Evolutionary conservation across 1,284 basidiomycete genomes (phyloP), one percentile per base, ranked within the genome.

Genomic region (Ganoderma multipileum): DNA sequence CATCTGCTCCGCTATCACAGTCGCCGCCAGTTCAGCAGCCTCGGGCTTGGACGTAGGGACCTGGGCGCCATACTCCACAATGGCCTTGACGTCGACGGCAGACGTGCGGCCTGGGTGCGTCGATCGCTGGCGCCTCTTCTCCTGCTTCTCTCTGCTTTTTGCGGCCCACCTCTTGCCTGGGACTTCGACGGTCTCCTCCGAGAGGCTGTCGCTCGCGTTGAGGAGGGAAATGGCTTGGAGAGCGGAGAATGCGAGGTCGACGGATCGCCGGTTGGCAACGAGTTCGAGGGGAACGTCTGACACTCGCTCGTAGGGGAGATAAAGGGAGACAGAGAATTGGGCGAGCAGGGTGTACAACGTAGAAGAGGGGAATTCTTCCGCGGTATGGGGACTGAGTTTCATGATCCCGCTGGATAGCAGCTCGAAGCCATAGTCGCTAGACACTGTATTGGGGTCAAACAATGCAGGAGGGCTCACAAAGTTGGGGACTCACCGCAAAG

Each of bases 311-410:
- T 44, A 12, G 69, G 63, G 23, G 54, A 65, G 14, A 73, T 30
- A 8, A 70, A 73, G 33, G 72, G 62, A 9, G 16, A 52, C 23
- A 16, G 50, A 52, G 23, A 52, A 52, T 26, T 55, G 65, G 23
- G 58, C 54, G 71, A 84, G 83, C 73, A 89, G 78, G 39, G 80
- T 69, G 33, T 76, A 73, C 47, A 82, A 47, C 5, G 63, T 16
- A 16, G 70, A 73, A 8, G 54, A 7, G 16, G 36, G 38, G 41
- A 65, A 70, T 3, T 30, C 36, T 8, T 62, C 63, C 2, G 68
- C 57, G 3, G 33, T 39, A 8, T 28, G 38, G 9, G 70, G 70
- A 9, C 9, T 18, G 16, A 11, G 9, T 52, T 52, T 23, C 16
- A 58, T 11, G 30, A 58, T 33, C 18, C 9, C 30, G 18, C 28